Percentiles rank a stretch among this genome's conserved stretches.
Conservation (phyloP, 768 basidiomycete genomes). For the Pisolithus tinctorius region DNA sequence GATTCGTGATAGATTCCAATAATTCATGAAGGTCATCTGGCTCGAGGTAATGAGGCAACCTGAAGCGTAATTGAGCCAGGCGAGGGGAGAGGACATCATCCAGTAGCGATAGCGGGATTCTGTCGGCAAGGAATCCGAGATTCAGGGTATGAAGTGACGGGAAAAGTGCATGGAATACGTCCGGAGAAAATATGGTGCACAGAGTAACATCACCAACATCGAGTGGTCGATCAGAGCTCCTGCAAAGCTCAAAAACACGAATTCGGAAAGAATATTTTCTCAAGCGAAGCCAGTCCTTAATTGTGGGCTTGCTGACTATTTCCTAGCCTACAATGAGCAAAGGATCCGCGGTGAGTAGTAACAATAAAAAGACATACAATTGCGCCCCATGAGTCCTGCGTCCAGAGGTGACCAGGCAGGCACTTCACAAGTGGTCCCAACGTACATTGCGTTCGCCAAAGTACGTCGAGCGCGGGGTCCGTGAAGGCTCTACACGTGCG, state of each 20-base stretch:
- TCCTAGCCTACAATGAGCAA: slow-evolving; percentile 5
- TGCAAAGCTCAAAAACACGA: slow-evolving; percentile 16
- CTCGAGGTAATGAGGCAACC: slow-evolving; percentile 17
- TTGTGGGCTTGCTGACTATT: slow-evolving; percentile 14
- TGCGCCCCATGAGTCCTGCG: slow-evolving; percentile 10
- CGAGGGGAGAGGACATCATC: slow-evolving; percentile 13
- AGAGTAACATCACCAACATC: slow-evolving; percentile 21
- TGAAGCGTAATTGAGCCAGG: slow-evolving; percentile 17
- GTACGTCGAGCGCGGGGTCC: slow-evolving; percentile 25
- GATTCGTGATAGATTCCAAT: slow-evolving; percentile 17
- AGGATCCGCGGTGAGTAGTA: neutral
- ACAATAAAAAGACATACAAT: slow-evolving; percentile 14
- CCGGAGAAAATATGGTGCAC: slow-evolving; percentile 12
- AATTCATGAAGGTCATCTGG: slow-evolving; percentile 14
- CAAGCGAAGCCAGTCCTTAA: slow-evolving; percentile 17
- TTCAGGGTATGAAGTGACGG: slow-evolving; percentile 21
- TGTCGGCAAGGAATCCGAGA: slow-evolving; percentile 19
- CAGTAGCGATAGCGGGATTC: slow-evolving; percentile 15
- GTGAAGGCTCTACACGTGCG: slow-evolving; percentile 22
- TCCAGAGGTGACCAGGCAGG: slow-evolving; percentile 20
- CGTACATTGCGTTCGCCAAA: slow-evolving; percentile 25
- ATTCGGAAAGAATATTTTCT: slow-evolving; percentile 21
- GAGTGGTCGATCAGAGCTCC: slow-evolving; percentile 12
- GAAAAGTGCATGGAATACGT: slow-evolving; percentile 17
- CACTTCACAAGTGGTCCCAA: slow-evolving; percentile 24